Conservation (phyloP, 306 rosid species). For the Cucurbita maxima region DNA sequence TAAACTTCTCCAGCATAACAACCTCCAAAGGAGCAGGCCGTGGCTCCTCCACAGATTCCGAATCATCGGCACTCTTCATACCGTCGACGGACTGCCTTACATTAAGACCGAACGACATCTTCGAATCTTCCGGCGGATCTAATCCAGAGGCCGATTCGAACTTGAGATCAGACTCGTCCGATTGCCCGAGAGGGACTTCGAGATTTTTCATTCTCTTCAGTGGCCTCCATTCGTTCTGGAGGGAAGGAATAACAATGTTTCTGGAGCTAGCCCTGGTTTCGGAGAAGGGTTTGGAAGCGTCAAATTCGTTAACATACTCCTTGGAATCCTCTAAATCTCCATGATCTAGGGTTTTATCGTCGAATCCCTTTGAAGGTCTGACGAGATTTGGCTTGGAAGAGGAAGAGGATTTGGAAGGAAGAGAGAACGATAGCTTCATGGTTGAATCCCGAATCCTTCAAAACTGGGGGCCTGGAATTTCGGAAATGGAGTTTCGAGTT, state of each 20-base stretch:
- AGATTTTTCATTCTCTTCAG: slow-evolving; percentile 28
- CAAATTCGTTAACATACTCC: slow-evolving; percentile 23
- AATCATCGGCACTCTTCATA: not conserved
- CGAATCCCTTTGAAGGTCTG: slow-evolving; percentile 10
- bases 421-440: slow-evolving; percentile 32
- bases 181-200: slow-evolving; percentile 12
- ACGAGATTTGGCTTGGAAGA: slow-evolving; percentile 18
- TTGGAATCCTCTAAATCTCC: not conserved
- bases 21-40: slow-evolving; percentile 11
- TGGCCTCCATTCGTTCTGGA: slow-evolving; percentile 22
- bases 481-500: not conserved
- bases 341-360: not conserved
- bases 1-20: slow-evolving; percentile 32
- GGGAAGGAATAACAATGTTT: slow-evolving; percentile 10
- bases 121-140: slow-evolving; percentile 15
- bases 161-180: slow-evolving; percentile 23
- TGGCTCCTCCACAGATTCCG: not conserved
- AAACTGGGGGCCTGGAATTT: not conserved
- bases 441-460: not conserved
- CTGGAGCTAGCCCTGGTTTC: not conserved
- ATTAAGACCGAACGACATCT: slow-evolving; percentile 44
- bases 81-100: slow-evolving; percentile 12
- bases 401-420: slow-evolving; percentile 25
- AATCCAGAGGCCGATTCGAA: slow-evolving; percentile 13
- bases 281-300: slow-evolving; percentile 14